phyloP scores from a whole-genome alignment of 2,329 filamentous ascomycete species.

The Alternaria infectoria region DNA sequence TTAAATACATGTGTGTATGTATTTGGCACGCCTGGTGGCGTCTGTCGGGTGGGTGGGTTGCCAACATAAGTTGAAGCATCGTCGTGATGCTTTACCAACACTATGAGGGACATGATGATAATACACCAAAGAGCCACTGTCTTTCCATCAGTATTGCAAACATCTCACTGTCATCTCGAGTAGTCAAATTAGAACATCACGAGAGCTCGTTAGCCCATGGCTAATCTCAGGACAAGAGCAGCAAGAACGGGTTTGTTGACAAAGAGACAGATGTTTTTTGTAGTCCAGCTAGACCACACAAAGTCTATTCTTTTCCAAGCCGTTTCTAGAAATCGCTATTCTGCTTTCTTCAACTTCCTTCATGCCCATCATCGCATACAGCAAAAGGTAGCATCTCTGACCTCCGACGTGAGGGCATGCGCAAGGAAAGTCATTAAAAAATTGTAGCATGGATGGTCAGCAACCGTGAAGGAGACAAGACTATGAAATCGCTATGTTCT shows the following conservation, averaged over 20 bases:
- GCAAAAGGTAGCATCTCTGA: background rate
- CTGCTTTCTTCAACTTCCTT: background rate
- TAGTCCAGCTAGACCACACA: background rate
- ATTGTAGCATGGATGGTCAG: background rate
- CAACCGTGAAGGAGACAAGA: background rate
- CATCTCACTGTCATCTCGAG: accelerated
- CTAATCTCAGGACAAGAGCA: background rate
- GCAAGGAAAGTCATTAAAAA: background rate
- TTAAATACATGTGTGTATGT: background rate
- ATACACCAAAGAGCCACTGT: background rate
- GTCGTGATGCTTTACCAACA: background rate
- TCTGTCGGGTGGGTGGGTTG: too few species aligned
- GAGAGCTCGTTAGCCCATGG: background rate
- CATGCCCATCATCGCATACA: background rate
- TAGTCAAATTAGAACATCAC: background rate
- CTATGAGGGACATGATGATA: accelerated
- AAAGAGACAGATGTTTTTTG: background rate
- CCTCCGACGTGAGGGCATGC: accelerated
- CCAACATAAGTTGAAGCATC: background rate
- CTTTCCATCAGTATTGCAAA: background rate
- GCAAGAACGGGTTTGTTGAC: background rate
- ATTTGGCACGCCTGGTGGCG: background rate
- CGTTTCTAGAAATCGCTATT: background rate
- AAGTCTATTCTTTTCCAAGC: background rate
- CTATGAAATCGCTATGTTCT: background rate